Evolutionary conservation across 73 alveolate genomes (phyloP).

Genomic region (Paramecium pentaurelia): DNA sequence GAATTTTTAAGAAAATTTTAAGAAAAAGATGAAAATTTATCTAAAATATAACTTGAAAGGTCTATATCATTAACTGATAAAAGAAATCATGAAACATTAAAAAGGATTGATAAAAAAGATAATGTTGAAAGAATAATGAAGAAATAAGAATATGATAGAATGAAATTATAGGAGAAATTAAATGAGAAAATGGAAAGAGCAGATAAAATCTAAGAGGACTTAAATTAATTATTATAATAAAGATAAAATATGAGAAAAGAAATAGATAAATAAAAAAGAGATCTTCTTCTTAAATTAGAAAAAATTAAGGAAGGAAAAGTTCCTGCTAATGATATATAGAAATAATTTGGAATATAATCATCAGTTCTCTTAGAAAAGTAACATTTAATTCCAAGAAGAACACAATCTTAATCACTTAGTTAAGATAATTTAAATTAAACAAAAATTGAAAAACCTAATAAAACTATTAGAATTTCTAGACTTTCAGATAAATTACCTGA

Average conservation of each 20-base stretch:
- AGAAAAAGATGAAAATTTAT: not conserved
- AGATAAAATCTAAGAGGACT: not conserved
- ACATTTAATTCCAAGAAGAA: not conserved
- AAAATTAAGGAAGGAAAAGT: not conserved
- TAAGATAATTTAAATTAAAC: not conserved
- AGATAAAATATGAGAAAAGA: not conserved
- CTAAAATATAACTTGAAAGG: not conserved
- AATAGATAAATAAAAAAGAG: not conserved
- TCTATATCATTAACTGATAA: not conserved
- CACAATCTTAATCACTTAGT: not conserved
- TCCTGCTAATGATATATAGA: not conserved
- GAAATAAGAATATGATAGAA: constrained; percentile 16
- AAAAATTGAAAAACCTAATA: not conserved
- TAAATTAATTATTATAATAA: not conserved
- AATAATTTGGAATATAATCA: not conserved
- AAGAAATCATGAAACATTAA: not conserved
- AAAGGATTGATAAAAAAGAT: not conserved
- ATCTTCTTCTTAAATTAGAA: not conserved
- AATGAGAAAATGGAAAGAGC: constrained; percentile 11
- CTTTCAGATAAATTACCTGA: not conserved
- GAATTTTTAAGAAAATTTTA: not conserved
- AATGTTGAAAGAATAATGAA: constrained; percentile 7
- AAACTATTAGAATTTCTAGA: not conserved
- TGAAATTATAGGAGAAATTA: not conserved
- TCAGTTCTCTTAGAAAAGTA: not conserved